Conservation (phyloP, 495 filamentous ascomycete species). For the Tuber umbilicatum region DNA sequence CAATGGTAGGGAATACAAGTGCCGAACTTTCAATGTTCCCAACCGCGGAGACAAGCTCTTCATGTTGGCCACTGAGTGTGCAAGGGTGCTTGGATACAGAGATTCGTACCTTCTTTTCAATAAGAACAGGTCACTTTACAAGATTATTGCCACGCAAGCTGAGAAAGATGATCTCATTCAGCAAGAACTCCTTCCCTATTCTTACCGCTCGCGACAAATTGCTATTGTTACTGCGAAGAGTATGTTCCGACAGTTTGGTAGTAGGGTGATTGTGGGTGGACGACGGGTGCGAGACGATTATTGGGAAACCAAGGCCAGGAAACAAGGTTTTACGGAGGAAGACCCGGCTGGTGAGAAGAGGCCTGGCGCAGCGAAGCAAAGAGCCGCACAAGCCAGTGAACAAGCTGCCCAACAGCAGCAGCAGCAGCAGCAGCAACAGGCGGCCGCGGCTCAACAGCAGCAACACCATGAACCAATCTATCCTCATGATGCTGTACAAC, state of each 20-base stretch:
- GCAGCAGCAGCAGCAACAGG: conserved; percentile 35
- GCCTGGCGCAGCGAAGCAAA: conserved; percentile 79
- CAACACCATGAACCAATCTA: conserved; percentile 52
- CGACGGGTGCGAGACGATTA: conserved; percentile 94
- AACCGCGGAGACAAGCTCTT: conserved; percentile 87
- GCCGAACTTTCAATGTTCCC: conserved; percentile 87
- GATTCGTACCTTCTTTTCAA: conserved; percentile 99
- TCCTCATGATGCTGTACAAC: conserved; percentile 58
- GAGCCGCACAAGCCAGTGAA: conserved; percentile 67
- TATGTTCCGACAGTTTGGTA: conserved; percentile 99
- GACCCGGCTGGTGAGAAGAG: conserved; percentile 95
- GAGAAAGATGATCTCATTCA: conserved; percentile 96
- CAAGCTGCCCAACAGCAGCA: conserved; percentile 45
- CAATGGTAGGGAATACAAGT: conserved; percentile 81
- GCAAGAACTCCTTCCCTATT: conserved; percentile 94
- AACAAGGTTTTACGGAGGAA: conserved; percentile 97
- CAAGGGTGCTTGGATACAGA: conserved; percentile 85
- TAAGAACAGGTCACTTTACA: conserved; percentile 94
- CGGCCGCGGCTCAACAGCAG: conserved; percentile 47
- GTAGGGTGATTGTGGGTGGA: conserved; percentile 81
- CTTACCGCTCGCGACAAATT: conserved; percentile 94
- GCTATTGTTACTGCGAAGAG: conserved; percentile 97
- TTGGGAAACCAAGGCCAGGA: conserved; percentile 93
- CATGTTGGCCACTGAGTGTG: conserved; percentile 98
- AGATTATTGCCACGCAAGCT: conserved; percentile 92